Evolutionary conservation across 257 asterid genomes (phyloP).

Genomic region (Solanum clarkiae): DNA sequence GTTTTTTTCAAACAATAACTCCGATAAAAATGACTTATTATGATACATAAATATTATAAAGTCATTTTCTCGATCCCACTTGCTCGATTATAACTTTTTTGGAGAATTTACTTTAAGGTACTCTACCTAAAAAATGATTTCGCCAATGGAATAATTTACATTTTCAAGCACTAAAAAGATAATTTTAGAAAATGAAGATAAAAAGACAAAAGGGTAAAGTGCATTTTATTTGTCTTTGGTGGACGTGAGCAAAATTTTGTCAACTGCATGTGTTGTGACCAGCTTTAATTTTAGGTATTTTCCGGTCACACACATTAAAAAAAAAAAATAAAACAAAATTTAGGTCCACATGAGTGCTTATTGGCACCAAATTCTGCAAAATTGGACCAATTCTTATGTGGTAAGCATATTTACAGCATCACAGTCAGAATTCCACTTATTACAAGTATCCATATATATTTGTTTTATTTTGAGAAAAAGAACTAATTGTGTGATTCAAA

Average conservation of each 20-base stretch:
- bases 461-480: neutral
- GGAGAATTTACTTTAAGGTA: neutral
- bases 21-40: neutral
- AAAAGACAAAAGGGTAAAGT: neutral
- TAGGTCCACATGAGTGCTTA: neutral
- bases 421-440: neutral
- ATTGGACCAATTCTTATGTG: neutral
- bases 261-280: neutral
- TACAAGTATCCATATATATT: neutral
- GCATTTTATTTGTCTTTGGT: neutral
- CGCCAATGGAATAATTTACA: neutral
- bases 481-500: neutral
- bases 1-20: neutral
- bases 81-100: neutral
- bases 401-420: neutral
- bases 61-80: neutral
- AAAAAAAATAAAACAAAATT: neutral
- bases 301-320: neutral
- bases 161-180: neutral
- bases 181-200: neutral
- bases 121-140: neutral
- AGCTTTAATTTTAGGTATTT: neutral
- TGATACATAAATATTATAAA: neutral
- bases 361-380: neutral
- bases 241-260: neutral